phyloP scores from a whole-genome alignment of 129 eudicot genomes.

The Calendula officinalis region DNA sequence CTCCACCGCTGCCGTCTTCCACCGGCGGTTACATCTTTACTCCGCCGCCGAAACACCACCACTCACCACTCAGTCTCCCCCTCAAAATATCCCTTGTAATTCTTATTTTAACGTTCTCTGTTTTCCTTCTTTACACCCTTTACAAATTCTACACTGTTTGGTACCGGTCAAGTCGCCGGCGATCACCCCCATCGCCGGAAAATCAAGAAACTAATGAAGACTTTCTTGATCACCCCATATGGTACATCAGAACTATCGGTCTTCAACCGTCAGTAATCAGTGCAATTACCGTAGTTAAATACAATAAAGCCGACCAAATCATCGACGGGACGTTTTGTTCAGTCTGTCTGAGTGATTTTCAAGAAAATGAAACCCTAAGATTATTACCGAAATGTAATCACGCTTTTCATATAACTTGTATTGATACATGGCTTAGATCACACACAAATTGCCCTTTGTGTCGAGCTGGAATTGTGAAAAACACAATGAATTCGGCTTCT shows the following conservation, averaged over 20 bases:
- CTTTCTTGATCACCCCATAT: slow-evolving; percentile 42
- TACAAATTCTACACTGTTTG: slow-evolving; percentile 38
- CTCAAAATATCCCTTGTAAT: slow-evolving; percentile 35
- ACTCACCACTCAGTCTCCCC: slow-evolving; percentile 19
- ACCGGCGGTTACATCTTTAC: slow-evolving; percentile 9
- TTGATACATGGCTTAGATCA: too few relatives aligned
- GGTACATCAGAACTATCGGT: slow-evolving; percentile 58
- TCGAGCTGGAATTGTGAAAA: slow-evolving; percentile 45
- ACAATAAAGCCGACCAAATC: slow-evolving; percentile 38
- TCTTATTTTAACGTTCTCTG: slow-evolving; percentile 31
- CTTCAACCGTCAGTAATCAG: slow-evolving; percentile 52
- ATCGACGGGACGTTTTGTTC: slow-evolving; percentile 55
- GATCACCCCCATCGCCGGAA: slow-evolving; percentile 10
- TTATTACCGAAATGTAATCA: slow-evolving; percentile 35
- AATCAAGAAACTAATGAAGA: slow-evolving; percentile 30
- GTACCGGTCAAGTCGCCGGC: slow-evolving; percentile 29
- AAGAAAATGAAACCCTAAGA: slow-evolving; percentile 55
- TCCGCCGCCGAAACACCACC: slow-evolving; percentile 13
- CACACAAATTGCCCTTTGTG: slow-evolving; percentile 19
- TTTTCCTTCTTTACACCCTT: slow-evolving; percentile 38
- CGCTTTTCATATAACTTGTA: too few relatives aligned
- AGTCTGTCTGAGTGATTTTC: slow-evolving; percentile 57
- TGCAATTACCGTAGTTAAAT: slow-evolving; percentile 44
- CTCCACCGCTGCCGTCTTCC: slow-evolving; percentile 13
- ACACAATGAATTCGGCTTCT: background rate